phyloP scores from a whole-genome alignment of 345 rosid genomes.

The Populus nigra region DNA sequence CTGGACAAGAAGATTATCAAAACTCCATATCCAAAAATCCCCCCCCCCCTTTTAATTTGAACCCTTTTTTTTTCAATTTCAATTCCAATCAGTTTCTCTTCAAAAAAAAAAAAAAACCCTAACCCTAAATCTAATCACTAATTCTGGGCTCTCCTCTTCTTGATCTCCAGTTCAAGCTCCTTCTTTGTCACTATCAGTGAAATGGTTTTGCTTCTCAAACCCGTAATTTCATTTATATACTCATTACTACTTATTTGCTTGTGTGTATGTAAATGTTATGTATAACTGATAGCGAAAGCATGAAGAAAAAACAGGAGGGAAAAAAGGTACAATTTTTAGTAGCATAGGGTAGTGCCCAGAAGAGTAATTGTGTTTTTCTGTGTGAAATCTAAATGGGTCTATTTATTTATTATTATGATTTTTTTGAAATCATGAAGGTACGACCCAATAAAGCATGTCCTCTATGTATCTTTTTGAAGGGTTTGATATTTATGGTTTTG shows the following conservation, averaged over 20 bases:
- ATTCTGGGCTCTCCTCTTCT: neutral
- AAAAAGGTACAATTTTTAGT: neutral
- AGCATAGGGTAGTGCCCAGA: neutral
- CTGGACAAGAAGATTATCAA: neutral
- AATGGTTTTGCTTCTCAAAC: constrained; percentile 28
- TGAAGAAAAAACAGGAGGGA: neutral
- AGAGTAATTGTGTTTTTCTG: neutral
- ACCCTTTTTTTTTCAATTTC: neutral
- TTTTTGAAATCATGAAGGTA: neutral
- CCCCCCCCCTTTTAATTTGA: neutral
- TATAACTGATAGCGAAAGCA: neutral
- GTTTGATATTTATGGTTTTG: neutral
- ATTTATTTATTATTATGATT: no score
- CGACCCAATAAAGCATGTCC: neutral
- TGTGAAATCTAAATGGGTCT: neutral
- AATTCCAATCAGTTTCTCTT: neutral
- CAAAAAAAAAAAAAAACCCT: neutral
- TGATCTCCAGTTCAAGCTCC: neutral
- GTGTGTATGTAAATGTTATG: neutral
- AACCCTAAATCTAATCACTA: neutral
- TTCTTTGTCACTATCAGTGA: neutral
- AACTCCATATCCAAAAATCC: neutral
- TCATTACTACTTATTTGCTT: neutral
- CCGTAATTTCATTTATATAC: neutral
- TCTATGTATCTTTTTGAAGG: neutral